A percentile compares a stretch with the other conserved stretches of the same genome.
Evolutionary conservation across 495 filamentous ascomycete species (phyloP).

Genomic region (Stereocaulon alpinum): DNA sequence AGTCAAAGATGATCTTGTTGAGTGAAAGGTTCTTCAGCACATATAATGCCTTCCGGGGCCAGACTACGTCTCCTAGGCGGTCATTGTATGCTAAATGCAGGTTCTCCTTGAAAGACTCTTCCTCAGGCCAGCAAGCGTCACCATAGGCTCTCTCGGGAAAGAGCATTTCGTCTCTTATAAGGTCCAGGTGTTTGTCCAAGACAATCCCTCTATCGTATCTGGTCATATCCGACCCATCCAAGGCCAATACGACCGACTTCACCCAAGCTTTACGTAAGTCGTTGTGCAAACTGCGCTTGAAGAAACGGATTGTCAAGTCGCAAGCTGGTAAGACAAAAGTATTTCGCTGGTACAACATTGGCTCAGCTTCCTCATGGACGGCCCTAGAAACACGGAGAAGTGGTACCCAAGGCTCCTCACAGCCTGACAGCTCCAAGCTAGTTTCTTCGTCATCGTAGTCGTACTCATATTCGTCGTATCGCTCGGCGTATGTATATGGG

Average conservation of each 20-base stretch:
- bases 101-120: background rate
- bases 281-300: background rate
- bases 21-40: background rate
- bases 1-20: background rate
- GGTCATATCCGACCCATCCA: background rate
- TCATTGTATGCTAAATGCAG: background rate
- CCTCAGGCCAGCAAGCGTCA: background rate
- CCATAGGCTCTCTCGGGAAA: background rate
- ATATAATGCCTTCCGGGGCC: constrained; percentile 3
- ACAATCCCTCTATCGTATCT: background rate
- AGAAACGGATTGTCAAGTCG: background rate
- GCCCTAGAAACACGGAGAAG: background rate
- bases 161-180: background rate
- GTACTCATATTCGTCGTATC: background rate
- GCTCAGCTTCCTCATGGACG: background rate
- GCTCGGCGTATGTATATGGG: background rate
- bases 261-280: background rate
- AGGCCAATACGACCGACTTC: background rate
- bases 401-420: background rate
- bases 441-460: background rate
- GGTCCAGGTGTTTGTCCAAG: background rate
- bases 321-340: background rate
- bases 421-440: background rate
- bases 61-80: background rate
- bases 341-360: background rate